Evolutionary conservation across 116 monocot genomes (phyloP), one percentile per base, ranked within the genome.

Genomic region (Phalaenopsis hybrid): DNA sequence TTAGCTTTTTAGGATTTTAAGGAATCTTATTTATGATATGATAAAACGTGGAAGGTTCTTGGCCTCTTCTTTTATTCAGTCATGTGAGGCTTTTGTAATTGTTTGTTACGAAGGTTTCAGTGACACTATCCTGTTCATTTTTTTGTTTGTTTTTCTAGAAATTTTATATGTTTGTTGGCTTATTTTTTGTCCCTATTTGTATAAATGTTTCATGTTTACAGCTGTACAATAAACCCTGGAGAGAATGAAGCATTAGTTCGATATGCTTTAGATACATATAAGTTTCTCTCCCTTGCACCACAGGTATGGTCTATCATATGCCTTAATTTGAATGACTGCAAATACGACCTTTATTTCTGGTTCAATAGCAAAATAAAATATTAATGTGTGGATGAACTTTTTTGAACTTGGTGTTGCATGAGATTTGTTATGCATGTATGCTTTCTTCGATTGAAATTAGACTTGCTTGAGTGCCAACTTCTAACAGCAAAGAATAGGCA

Each of bases 171-270:
- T 45, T 80, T 12, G 23, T n/a, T 45, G 6, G 15, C 8, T 70
- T 48, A 9, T 50, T 69, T 48, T 50, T 43, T 6, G 18, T 41
- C 23, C 46, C 58, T 41, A 12, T 72, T 25, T 79, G 21, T 79
- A 46, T 69, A 70, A 41, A 70, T 1, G 9, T 17, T 68, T 61
- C 37, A 78, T 63, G 37, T 78, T 72, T 88, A 17, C 78, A 99
- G 98, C 59, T 99, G 98, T 84, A 99, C 98, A 8, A 93, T 99
- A 92, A 99, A 99, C 79, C 98, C 98, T 57, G 95, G 98, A 82
- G 98, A 99, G 82, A 99, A 95, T 85, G 98, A 99, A 80, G 93
- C 95, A 79, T 83, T 99, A 84, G 98, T 99, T 81, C 90, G 95
- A 77, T 93, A 93, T 89, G 98, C 98, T 77, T 86, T 99, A 82